Evolutionary conservation across 768 basidiomycete species (phyloP).

Genomic region (Tulasnella sp.): DNA sequence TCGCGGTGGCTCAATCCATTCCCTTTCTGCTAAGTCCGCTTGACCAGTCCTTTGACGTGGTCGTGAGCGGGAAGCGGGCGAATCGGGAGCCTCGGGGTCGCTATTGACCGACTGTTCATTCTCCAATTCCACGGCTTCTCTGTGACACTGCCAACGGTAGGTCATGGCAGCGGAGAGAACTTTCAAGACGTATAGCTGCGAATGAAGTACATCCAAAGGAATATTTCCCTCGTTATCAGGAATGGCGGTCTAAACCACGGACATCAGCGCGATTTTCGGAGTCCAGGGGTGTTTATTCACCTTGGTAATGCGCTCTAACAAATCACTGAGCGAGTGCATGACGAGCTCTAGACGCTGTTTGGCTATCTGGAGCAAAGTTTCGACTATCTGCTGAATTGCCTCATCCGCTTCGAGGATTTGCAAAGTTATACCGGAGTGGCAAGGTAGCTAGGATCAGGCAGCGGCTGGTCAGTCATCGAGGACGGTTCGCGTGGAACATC

Average conservation of each 20-base stretch:
- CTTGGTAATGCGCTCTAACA: slow-evolving; percentile 73
- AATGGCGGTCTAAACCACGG: slow-evolving; percentile 42
- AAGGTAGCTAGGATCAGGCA: slow-evolving; percentile 62
- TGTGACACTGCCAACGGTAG: slow-evolving; percentile 62
- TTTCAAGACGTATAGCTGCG: slow-evolving; percentile 81
- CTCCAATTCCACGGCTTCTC: slow-evolving; percentile 40
- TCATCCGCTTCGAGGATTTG: slow-evolving; percentile 71
- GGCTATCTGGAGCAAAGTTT: slow-evolving; percentile 75
- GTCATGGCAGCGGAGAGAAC: slow-evolving; percentile 74
- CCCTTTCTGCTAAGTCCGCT: slow-evolving; percentile 39
- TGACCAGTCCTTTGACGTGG: slow-evolving; percentile 32
- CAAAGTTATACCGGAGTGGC: slow-evolving; percentile 71
- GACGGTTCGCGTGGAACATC: slow-evolving; percentile 4
- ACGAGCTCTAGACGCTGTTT: slow-evolving; percentile 75
- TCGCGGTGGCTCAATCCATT: slow-evolving; percentile 61
- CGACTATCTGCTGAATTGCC: slow-evolving; percentile 70
- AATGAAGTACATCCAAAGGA: slow-evolving; percentile 73
- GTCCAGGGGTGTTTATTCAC: slow-evolving; percentile 43
- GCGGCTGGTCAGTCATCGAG: neutral
- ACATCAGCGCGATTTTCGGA: slow-evolving; percentile 37
- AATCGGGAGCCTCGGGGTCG: slow-evolving; percentile 33
- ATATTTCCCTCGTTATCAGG: slow-evolving; percentile 48
- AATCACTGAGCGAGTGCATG: slow-evolving; percentile 68
- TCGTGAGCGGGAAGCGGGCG: slow-evolving; percentile 44
- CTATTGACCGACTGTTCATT: slow-evolving; percentile 38